Percentiles rank a stretch among this genome's conserved stretches.
Evolutionary conservation across 1,284 basidiomycete species (phyloP).

Genomic region (Inonotus obliquus): DNA sequence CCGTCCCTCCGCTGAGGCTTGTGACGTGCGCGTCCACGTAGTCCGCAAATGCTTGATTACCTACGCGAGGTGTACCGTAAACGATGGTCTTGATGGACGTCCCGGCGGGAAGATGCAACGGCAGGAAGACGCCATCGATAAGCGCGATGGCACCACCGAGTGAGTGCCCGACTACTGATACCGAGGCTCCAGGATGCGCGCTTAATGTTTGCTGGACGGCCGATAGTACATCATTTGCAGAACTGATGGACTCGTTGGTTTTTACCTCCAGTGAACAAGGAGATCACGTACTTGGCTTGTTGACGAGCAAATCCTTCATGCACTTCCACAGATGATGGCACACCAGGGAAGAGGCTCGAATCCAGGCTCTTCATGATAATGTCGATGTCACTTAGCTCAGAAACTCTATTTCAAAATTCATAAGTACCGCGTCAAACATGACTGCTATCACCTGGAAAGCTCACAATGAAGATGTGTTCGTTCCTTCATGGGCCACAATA

Average conservation of each 20-base stretch:
- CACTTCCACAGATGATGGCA: constrained; percentile 42
- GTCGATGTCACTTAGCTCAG: constrained; percentile 52
- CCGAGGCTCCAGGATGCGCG: constrained; percentile 32
- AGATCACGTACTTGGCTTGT: constrained; percentile 43
- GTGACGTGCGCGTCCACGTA: constrained; percentile 45
- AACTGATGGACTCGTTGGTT: constrained; percentile 29
- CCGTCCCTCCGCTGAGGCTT: constrained; percentile 21
- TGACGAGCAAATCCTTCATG: constrained; percentile 53
- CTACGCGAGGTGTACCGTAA: constrained; percentile 60
- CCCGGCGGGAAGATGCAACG: constrained; percentile 30
- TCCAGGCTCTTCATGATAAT: constrained; percentile 37
- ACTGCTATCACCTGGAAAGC: constrained; percentile 9
- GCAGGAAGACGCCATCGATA: constrained; percentile 40
- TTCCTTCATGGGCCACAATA: constrained; percentile 34
- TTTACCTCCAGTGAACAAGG: not conserved
- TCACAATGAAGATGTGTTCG: constrained; percentile 26
- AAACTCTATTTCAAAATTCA: constrained; percentile 25
- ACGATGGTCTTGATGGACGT: constrained; percentile 32
- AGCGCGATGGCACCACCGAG: constrained; percentile 50
- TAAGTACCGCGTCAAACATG: constrained; percentile 23
- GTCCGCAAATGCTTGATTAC: constrained; percentile 55
- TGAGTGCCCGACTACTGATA: constrained; percentile 53
- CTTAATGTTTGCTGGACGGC: constrained; percentile 42
- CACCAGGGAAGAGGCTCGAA: constrained; percentile 52
- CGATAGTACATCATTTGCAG: constrained; percentile 43